Conservation (phyloP, 1,139 yeast genomes). For the Scheffersomyces cryptocercus region DNA sequence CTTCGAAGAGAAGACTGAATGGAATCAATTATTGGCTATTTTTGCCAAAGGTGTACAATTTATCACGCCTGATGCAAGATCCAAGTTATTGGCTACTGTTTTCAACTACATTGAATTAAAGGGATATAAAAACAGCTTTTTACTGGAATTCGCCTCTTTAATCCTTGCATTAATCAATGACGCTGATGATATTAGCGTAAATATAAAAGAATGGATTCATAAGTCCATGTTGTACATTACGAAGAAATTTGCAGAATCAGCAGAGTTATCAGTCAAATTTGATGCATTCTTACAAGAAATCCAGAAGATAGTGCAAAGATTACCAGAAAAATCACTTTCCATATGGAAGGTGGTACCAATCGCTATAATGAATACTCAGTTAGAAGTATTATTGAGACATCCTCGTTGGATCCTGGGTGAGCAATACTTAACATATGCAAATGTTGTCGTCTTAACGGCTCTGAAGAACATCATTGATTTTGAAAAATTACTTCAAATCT, state of each 20-base stretch:
- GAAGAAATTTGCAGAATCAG: conserved; percentile 59
- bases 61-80: conserved; percentile 2
- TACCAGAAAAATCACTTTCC: conserved; percentile 11
- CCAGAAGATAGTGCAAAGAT: conserved; percentile 13
- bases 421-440: conserved; percentile 42
- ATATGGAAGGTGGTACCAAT: conserved; percentile 50
- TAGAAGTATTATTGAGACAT: conserved; percentile 61
- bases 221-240: conserved; percentile 61
- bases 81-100: conserved; percentile 9
- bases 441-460: conserved; percentile 37
- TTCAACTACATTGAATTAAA: conserved; percentile 14
- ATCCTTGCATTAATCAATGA: conserved; percentile 13
- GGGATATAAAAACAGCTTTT: conserved; percentile 23
- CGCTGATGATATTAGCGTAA: conserved; percentile 3
- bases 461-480: conserved; percentile 41
- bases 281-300: conserved; percentile 23
- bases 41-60: conserved; percentile 13
- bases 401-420: conserved; percentile 46
- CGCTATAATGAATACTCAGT: conserved; percentile 59
- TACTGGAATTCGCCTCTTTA: conserved; percentile 25
- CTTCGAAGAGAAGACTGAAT: conserved; percentile 4
- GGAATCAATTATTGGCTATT: conserved; percentile 16
- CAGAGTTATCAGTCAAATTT: conserved; percentile 35
- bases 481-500: conserved; percentile 62
- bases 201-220: conserved; percentile 38